These are phyloP conservation scores for Dentipellis sp. DNA, from an alignment of 768 basidiomycete species.

Conservation along the genomic window DNA sequence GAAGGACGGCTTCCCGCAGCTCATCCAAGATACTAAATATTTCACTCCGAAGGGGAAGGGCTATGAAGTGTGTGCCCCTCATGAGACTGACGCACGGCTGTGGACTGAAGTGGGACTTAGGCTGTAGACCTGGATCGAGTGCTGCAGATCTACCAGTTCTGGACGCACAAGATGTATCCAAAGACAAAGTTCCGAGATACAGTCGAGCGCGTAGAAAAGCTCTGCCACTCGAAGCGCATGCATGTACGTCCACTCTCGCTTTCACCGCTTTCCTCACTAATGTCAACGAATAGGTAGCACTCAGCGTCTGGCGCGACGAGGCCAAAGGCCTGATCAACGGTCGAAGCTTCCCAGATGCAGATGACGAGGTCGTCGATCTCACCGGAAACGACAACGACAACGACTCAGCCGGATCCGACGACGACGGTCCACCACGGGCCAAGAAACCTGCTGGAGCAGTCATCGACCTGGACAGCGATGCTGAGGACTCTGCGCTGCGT, in stretches of 20 bases:
- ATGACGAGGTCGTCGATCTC: constrained; percentile 38
- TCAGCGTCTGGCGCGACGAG: constrained; percentile 76
- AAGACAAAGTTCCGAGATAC: constrained; percentile 84
- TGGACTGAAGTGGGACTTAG: constrained; percentile 29
- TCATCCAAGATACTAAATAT: constrained; percentile 67
- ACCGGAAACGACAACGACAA: constrained; percentile 30
- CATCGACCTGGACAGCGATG: constrained; percentile 6
- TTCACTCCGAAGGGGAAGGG: constrained; percentile 87
- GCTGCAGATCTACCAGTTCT: constrained; percentile 83
- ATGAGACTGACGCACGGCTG: not conserved
- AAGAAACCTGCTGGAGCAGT: constrained; percentile 2
- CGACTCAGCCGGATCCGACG: constrained; percentile 2
- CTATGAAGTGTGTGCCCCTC: constrained; percentile 58
- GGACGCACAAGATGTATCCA: constrained; percentile 91
- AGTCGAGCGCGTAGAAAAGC: constrained; percentile 73
- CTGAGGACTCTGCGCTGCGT: not conserved
- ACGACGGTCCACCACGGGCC: constrained; percentile 1
- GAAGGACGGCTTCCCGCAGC: constrained; percentile 66
- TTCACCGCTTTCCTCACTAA: constrained; percentile 2
- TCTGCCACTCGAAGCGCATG: constrained; percentile 83
- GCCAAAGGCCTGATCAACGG: constrained; percentile 35
- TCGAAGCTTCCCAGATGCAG: constrained; percentile 19
- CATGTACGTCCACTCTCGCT: constrained; percentile 42
- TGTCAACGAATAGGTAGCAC: constrained; percentile 36
- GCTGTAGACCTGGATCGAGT: constrained; percentile 72